phyloP scores from a whole-genome alignment of 208 protist genomes.

The Acanthamoeba sp. region DNA sequence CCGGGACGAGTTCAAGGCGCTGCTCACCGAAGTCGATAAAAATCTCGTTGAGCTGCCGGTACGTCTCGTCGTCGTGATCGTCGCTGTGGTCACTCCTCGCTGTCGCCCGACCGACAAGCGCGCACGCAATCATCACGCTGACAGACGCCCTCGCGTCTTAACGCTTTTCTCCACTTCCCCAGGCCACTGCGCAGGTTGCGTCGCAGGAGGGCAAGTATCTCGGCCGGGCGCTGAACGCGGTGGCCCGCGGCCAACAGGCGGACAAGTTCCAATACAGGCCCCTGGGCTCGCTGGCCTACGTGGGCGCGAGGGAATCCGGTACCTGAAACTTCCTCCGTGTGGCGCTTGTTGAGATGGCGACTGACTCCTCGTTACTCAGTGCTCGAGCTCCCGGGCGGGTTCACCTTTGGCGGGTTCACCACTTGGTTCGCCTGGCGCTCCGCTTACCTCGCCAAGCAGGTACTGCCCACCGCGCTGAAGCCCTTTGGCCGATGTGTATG shows the following conservation, averaged over 20 bases:
- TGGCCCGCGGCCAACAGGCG: neutral
- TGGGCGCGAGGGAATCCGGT: slow-evolving; percentile 25
- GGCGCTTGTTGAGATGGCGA: too few relatives aligned
- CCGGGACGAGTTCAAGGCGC: slow-evolving; percentile 27
- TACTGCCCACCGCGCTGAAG: neutral
- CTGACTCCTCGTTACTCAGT: neutral
- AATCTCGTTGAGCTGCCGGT: slow-evolving; percentile 7
- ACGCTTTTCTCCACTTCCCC: too few relatives aligned
- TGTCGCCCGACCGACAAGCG: too few relatives aligned
- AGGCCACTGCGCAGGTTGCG: slow-evolving; percentile 30
- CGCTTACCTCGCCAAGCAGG: slow-evolving; percentile 26
- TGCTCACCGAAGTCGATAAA: slow-evolving; percentile 39
- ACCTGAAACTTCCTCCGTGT: neutral
- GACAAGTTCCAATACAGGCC: slow-evolving; percentile 11
- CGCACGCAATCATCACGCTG: too few relatives aligned
- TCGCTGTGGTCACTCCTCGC: neutral
- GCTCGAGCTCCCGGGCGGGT: slow-evolving; percentile 21
- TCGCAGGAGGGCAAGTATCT: slow-evolving; percentile 58
- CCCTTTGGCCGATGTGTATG: neutral
- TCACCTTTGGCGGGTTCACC: slow-evolving; percentile 49
- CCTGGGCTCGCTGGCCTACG: slow-evolving; percentile 23
- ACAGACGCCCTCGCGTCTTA: neutral
- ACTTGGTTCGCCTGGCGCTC: slow-evolving; percentile 56
- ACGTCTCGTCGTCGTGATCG: neutral
- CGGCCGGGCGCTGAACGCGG: neutral